Evolutionary conservation across 1,284 basidiomycete species (phyloP), one percentile per base, ranked within the genome.

Genomic region (Pseudomicrostroma phylloplanum): DNA sequence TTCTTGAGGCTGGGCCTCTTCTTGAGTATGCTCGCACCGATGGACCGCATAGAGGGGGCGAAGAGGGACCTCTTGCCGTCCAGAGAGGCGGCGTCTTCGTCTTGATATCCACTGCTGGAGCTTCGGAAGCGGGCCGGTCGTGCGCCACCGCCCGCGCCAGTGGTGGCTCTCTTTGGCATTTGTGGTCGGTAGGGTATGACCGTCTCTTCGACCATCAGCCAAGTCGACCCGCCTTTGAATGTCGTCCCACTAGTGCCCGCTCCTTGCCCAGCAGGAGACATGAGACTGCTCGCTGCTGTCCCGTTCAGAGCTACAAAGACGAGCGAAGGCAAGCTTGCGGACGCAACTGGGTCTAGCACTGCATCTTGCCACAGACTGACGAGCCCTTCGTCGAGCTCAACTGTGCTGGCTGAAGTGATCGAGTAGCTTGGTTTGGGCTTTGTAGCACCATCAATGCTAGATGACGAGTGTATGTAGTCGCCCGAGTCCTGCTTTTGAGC

Each of bases 351-450:
- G 40, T 62, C 61, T 21, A 62, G 39, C 4, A 62, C n/a, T 30
- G 51, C 48, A 40, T 62, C 61, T 62, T 62, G 61, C 61, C 61
- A 62, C 21, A 62, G 15, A 6, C 26, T 11, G 9, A 53, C 61
- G 30, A 62, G 54, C 6, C 9, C 56, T 48, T 59, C 61, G 23
- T 62, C 51, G 30, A 62, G 30, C 7, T 17, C 26, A 7, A 62
- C 23, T 1, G 56, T 42, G 25, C 41, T 40, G n/a, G 57, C 61
- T 8, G 19, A n/a, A 11, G 57, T 58, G 19, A 62, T 19, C 21
- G 36, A 51, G 25, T n/a, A 54, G 6, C 13, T 25, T 15, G 61
- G 61, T n/a, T 54, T 23, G 51, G 46, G n/a, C 17, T 36, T 36
- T 3, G 30, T 36, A 36, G 30, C 3, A 36, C 4, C 30, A 36